Evolutionary conservation across 2,329 filamentous ascomycete genomes (phyloP).

Genomic region (Ramichloridium luteum): DNA sequence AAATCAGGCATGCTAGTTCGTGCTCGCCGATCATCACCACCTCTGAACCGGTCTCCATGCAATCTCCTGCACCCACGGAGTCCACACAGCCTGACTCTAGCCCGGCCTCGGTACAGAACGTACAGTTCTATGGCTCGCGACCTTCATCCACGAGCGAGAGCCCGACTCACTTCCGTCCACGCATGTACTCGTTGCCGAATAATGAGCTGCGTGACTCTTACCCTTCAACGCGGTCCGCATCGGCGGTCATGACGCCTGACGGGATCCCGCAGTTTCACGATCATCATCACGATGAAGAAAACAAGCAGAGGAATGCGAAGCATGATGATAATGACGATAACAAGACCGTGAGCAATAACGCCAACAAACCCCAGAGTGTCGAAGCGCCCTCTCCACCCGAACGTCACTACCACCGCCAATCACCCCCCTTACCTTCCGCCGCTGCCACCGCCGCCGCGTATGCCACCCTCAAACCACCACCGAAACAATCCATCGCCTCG

Average conservation of each 20-base stretch:
- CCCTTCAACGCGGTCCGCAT: too few species aligned
- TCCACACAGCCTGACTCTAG: slow-evolving; percentile 5
- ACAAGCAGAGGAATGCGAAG: too few species aligned
- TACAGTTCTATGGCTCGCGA: slow-evolving; percentile 17
- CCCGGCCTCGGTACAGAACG: slow-evolving; percentile 12
- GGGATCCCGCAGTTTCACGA: slow-evolving; percentile 11
- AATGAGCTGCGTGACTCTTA: too few species aligned
- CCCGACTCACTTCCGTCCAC: slow-evolving; percentile 9
- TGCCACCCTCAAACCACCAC: neutral
- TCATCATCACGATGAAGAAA: slow-evolving; percentile 6
- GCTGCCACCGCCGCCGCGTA: neutral
- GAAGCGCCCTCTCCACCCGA: too few species aligned
- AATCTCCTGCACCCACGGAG: slow-evolving; percentile 1
- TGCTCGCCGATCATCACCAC: neutral
- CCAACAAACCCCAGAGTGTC: neutral
- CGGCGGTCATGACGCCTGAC: too few species aligned
- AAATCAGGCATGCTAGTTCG: neutral
- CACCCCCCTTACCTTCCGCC: neutral
- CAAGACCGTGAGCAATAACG: too few species aligned
- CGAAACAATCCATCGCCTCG: neutral
- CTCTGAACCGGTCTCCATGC: neutral
- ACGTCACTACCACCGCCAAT: neutral
- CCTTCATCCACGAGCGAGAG: slow-evolving; percentile 9
- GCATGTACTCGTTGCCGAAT: slow-evolving; percentile 12
- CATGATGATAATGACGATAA: too few species aligned